phyloP scores from a whole-genome alignment of 192 early-diverging fungal genomes.

The Backusella tuberculispora region DNA sequence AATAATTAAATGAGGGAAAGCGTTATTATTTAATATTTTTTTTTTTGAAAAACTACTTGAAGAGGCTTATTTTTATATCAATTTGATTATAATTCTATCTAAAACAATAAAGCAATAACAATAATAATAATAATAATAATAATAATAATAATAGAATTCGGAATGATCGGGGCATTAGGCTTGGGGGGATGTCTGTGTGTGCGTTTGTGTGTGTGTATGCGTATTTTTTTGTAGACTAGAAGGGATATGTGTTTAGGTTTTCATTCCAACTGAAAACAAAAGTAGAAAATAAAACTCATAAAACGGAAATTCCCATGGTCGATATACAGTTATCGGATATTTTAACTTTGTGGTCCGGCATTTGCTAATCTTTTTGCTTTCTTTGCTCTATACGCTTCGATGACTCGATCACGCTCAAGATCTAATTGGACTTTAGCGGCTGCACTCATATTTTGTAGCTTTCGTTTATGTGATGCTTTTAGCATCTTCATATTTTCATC shows the following conservation, averaged over 20 bases:
- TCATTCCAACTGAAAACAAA: neutral
- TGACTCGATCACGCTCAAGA: constrained; percentile 53
- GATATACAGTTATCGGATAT: constrained; percentile 2
- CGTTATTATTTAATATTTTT: neutral
- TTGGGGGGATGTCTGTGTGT: neutral
- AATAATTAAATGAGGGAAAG: neutral
- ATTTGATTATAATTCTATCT: constrained; percentile 7
- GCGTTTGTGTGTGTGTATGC: neutral
- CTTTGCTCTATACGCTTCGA: constrained; percentile 53
- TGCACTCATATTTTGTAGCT: constrained; percentile 48
- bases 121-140: neutral
- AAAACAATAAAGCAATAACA: neutral
- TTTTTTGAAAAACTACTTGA: neutral
- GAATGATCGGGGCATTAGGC: constrained; percentile 6
- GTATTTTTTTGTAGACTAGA: constrained; percentile 2
- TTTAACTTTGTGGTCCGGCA: constrained; percentile 23
- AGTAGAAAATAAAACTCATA: neutral
- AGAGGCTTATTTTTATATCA: constrained; percentile 11
- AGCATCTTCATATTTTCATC: constrained; percentile 46
- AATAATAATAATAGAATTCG: neutral
- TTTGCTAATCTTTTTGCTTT: constrained; percentile 48
- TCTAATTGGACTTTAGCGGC: constrained; percentile 51
- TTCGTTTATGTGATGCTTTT: constrained; percentile 43
- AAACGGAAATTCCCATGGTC: neutral
- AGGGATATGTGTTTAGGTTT: neutral